Evolutionary conservation across 345 rosid species (phyloP).

Genomic region (Linum lewisii): DNA sequence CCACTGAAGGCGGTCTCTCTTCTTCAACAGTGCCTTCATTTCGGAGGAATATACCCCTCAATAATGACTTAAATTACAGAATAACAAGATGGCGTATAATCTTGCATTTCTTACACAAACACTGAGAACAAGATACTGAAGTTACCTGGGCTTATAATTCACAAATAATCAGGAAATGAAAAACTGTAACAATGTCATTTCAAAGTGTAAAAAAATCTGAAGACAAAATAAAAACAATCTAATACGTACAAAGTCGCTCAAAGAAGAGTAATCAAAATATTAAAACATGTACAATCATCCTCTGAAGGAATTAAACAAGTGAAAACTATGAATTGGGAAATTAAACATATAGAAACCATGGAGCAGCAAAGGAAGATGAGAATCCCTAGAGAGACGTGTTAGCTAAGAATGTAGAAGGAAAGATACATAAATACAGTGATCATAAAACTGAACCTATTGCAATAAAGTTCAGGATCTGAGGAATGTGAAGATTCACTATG

Average conservation of each 20-base stretch:
- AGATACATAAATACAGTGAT: not conserved
- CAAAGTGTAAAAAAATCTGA: not conserved
- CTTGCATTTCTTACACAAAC: not conserved
- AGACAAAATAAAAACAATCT: not conserved
- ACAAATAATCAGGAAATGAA: no score
- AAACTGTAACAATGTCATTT: not conserved
- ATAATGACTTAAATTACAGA: conserved; percentile 51
- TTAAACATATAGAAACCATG: not conserved
- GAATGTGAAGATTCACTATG: not conserved
- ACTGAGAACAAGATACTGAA: not conserved
- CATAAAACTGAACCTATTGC: not conserved
- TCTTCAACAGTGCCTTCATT: conserved; percentile 71
- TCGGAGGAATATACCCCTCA: conserved; percentile 91
- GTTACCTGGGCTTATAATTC: not conserved
- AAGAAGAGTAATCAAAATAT: not conserved
- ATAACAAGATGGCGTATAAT: not conserved
- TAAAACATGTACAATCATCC: no score
- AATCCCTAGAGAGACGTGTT: not conserved
- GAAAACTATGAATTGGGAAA: not conserved
- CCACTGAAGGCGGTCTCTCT: conserved; percentile 71
- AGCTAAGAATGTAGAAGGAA: not conserved
- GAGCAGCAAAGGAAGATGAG: not conserved
- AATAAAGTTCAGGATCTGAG: not conserved
- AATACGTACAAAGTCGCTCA: not conserved
- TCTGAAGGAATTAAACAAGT: not conserved